Evolutionary conservation across 2,329 filamentous ascomycete species (phyloP), one percentile per base, ranked within the genome.

Genomic region (Orbilia oligospora): DNA sequence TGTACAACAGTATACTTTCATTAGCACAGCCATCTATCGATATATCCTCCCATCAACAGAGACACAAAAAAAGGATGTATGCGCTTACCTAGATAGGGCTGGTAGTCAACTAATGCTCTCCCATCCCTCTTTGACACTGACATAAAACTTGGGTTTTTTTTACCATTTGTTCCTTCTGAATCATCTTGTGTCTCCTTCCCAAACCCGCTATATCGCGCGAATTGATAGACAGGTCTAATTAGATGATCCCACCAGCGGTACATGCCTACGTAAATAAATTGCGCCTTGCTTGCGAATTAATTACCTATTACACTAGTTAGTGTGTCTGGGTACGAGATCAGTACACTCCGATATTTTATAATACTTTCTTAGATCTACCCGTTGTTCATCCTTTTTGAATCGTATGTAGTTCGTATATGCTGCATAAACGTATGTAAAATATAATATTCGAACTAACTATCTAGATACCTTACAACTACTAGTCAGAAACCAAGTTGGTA

Each of bases 81-180:
- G 55, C 55, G 55, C 71, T 69, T 70, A 65, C 51, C 73, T 68
- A 51, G 67, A 77, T 77, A 77, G 61, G 73, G 73, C 73, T 77
- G 73, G 67, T 77, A 51, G 49, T 22, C 63, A 46, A 24, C 27
- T 14, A 20, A 36, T 27, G 14, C 14, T 38, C 30, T 55, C 27
- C 58, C 38, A 53, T 49, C 49, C 27, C 16, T 10, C 24, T 27
- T 41, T 27, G 46, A 41, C 36, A 41, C 16, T 41, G 38, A 8
- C 33, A 36, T 41, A 41, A 41, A 30, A 36, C 33, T 36, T 4
- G 33, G n/a, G n/a, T n/a, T 33, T 56, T 36, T 18, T 1, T 1
- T n/a, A n/a, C 8, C 3, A 30, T 6, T 30, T n/a, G n/a, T n/a
- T n/a, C 16, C 12, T n/a, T 44, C 38, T 44, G 5, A 3, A n/a